Base-by-base conservation (phyloP, 2,329 filamentous ascomycete genomes). In the Colletotrichum falcatum region DNA sequence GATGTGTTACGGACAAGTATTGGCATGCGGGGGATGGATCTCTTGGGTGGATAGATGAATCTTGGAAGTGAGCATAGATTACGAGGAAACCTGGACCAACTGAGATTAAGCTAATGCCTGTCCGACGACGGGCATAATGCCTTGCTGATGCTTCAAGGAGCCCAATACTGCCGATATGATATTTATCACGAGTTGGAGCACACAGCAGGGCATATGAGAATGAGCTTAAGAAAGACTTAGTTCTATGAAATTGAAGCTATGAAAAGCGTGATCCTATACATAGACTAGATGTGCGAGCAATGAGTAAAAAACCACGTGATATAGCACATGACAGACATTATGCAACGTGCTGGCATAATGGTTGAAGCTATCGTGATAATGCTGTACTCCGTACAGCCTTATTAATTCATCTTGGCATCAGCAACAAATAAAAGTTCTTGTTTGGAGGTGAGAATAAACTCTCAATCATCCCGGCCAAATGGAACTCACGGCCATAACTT, bases 1-100 rank as follows among this genome's bases (percentile, higher is more conserved):
- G n/a, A 7, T 33, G 49, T 35, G 26, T 9, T 54, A n/a, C 8
- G 2, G 51, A 54, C 51, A 54, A 54, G 51, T 30, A 61, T 61
- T 61, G 59, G 59, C 59, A 61, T 49, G 59, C 44, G 59, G 59
- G 59, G 59, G 20, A 35, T n/a, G n/a, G n/a, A 35, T 28, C 14
- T 49, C 59, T 61, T 61, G 59, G 59, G 12, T n/a, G 3, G 28
- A 8, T 28, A 48, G 16, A 18, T 33, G 1, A 35, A 54, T 23
- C 51, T 33, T 54, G 51, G 28, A 54, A 33, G 28, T n/a, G 3
- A 5, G 28, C 8, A 18, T 12, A 3, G n/a, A 20, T 35, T 8
- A 20, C 5, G 3, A 9, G 20, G 12, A 5, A 33, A 2, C 5
- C 28, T 35, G 28, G 18, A 20, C 30, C 18, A 54, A 35, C 28